phyloP scores from a whole-genome alignment of 495 filamentous ascomycete species.

The Polyplosphaeria fusca region DNA sequence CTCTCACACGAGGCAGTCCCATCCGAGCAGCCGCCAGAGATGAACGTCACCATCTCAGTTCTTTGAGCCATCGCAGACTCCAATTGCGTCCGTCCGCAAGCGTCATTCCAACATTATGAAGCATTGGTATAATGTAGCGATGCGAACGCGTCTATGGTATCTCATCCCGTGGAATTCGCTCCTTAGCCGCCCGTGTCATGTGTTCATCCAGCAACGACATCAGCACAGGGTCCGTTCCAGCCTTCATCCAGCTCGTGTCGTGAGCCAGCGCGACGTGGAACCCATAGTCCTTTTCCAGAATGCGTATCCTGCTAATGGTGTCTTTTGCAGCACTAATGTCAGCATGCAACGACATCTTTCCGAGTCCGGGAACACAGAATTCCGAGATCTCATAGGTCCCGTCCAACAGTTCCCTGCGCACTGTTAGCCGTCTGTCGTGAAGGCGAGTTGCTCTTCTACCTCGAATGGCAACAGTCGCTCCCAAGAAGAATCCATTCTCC shows the following conservation, averaged over 20 bases:
- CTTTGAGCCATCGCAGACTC: too few species aligned
- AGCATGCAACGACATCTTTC: conserved; percentile 21
- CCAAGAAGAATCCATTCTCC: conserved; percentile 26
- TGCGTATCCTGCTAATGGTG: conserved; percentile 16
- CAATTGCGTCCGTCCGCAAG: too few species aligned
- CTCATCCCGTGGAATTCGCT: conserved; percentile 22
- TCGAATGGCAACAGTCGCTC: conserved; percentile 32
- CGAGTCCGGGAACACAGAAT: conserved; percentile 24
- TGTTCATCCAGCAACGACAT: conserved; percentile 29
- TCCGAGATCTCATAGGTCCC: conserved; percentile 24
- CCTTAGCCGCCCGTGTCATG: conserved; percentile 19
- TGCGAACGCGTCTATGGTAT: conserved; percentile 29
- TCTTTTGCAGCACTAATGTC: conserved; percentile 20
- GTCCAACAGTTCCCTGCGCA: conserved; percentile 26
- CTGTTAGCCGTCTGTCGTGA: conserved; percentile 1
- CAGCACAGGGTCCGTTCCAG: conserved; percentile 13
- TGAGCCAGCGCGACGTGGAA: conserved; percentile 31
- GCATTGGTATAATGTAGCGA: too few species aligned
- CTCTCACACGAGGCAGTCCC: too few species aligned
- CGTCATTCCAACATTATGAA: too few species aligned
- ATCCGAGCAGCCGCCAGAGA: too few species aligned
- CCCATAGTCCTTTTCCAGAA: conserved; percentile 15
- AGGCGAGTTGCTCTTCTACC: conserved; percentile 1
- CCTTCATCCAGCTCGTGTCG: conserved; percentile 25
- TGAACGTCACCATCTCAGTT: too few species aligned